Conservation (phyloP, 2,329 filamentous ascomycete genomes). For the Cadophora sp. region DNA sequence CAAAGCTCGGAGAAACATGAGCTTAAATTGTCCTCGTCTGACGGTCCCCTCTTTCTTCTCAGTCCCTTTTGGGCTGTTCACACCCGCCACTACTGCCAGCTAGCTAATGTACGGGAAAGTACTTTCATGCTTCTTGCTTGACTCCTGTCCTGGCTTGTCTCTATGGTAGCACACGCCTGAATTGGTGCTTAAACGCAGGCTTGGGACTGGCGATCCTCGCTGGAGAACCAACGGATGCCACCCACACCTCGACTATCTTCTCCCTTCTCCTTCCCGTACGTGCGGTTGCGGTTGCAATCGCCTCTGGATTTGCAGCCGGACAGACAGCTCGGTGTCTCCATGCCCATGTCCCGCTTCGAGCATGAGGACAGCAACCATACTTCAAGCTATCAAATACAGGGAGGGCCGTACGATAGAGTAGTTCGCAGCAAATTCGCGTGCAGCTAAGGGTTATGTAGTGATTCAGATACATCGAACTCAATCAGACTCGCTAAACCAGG, state of each 20-base stretch:
- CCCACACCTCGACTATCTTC: constrained; percentile 18
- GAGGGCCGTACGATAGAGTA: not conserved
- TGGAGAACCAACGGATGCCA: constrained; percentile 19
- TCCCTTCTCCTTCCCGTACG: constrained; percentile 9
- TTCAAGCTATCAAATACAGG: constrained; percentile 2
- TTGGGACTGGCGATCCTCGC: constrained; percentile 30
- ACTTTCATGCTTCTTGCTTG: constrained; percentile 14
- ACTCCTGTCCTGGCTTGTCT: constrained; percentile 1
- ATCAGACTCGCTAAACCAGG: not conserved
- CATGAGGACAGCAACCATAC: not conserved
- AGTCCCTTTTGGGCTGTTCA: constrained; percentile 5
- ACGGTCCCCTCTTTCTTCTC: not conserved
- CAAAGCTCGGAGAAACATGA: constrained; percentile 17
- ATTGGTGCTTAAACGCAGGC: constrained; percentile 23
- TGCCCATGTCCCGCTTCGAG: not conserved
- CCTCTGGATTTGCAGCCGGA: constrained; percentile 22
- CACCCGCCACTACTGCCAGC: constrained; percentile 14
- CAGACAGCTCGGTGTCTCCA: constrained; percentile 16
- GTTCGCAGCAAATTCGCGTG: not conserved
- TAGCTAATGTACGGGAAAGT: constrained; percentile 8
- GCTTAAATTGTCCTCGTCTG: constrained; percentile 17
- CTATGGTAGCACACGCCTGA: constrained; percentile 27
- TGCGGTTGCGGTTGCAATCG: constrained; percentile 11
- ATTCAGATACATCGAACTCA: not conserved
- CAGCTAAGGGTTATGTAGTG: not conserved